Evolutionary conservation across 2,329 filamentous ascomycete genomes (phyloP).

Genomic region (Colletotrichum sansevieriae): DNA sequence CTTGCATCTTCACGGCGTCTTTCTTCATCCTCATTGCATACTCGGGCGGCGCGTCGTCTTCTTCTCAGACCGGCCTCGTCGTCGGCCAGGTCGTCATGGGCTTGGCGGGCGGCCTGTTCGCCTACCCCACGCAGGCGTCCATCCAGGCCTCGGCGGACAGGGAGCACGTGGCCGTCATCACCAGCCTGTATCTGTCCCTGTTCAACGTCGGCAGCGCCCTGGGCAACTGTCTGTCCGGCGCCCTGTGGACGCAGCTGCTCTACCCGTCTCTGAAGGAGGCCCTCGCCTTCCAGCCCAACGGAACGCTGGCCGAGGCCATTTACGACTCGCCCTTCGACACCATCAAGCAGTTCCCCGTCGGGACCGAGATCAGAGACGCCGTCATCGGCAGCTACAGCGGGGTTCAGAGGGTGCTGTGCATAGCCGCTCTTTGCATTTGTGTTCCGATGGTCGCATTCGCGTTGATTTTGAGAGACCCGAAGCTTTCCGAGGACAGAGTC

Average conservation of each 20-base stretch:
- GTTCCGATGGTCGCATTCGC: conserved; percentile 44
- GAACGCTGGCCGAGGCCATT: conserved; percentile 51
- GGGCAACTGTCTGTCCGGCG: conserved; percentile 55
- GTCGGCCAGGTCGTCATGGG: conserved; percentile 69
- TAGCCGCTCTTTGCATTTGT: conserved; percentile 43
- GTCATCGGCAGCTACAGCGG: conserved; percentile 42
- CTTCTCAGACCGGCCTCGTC: conserved; percentile 64
- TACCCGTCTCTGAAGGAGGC: conserved; percentile 50
- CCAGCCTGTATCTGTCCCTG: conserved; percentile 55
- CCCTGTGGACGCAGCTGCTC: conserved; percentile 58
- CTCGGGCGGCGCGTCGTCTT: conserved; percentile 60
- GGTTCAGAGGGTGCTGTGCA: conserved; percentile 42
- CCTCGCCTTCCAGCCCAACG: conserved; percentile 52
- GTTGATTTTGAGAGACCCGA: conserved; percentile 43
- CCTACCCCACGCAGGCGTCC: conserved; percentile 56
- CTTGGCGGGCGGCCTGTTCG: conserved; percentile 69
- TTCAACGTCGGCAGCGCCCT: conserved; percentile 58
- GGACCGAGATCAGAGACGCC: conserved; percentile 36
- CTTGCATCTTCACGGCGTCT: conserved; percentile 66
- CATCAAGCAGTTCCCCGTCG: conserved; percentile 50
- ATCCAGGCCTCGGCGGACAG: conserved; percentile 55
- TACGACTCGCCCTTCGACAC: conserved; percentile 55
- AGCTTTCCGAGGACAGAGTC: conserved; percentile 34
- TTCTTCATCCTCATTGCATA: conserved; percentile 69
- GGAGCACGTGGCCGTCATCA: conserved; percentile 56